These are phyloP conservation scores for Sporisorium iseilematis-ciliati DNA, from an alignment of 1,284 basidiomycete genomes.

Conservation along the genomic window DNA sequence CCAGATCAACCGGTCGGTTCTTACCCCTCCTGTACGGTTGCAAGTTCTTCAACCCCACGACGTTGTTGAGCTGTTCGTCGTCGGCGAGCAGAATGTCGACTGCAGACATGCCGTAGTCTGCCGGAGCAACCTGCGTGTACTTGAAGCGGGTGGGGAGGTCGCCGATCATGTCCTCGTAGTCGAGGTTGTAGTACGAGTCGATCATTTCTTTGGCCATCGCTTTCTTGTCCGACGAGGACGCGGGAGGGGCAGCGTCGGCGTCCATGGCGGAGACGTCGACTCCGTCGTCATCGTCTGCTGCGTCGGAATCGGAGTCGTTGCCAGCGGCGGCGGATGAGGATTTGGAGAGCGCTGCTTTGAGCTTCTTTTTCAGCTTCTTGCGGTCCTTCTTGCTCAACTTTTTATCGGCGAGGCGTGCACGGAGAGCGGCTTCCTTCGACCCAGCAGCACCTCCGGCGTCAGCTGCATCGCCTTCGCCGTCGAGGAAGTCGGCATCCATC, in stretches of 20 bases:
- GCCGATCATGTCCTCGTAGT: constrained; percentile 96
- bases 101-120: constrained; percentile 81
- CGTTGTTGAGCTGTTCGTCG: constrained; percentile 91
- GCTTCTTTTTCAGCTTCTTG: constrained; percentile 73
- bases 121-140: constrained; percentile 80
- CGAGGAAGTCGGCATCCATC: constrained; percentile 79
- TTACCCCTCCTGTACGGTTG: constrained; percentile 84
- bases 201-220: constrained; percentile 82
- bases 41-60: constrained; percentile 86
- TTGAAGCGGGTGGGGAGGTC: constrained; percentile 93
- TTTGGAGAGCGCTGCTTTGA: constrained; percentile 66
- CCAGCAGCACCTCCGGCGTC: constrained; percentile 30
- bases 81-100: constrained; percentile 92
- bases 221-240: constrained; percentile 55
- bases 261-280: constrained; percentile 66
- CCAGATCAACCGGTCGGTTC: constrained; percentile 76
- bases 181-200: constrained; percentile 88
- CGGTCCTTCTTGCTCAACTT: constrained; percentile 83
- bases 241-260: constrained; percentile 25
- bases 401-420: constrained; percentile 62
- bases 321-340: constrained; percentile 34
- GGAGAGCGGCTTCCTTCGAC: constrained; percentile 39
- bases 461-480: constrained; percentile 21
- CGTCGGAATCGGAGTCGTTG: constrained; percentile 25
- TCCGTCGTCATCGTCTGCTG: constrained; percentile 19